Base-by-base conservation (phyloP, 2,329 filamentous ascomycete genomes). In the Nemania diffusa region DNA sequence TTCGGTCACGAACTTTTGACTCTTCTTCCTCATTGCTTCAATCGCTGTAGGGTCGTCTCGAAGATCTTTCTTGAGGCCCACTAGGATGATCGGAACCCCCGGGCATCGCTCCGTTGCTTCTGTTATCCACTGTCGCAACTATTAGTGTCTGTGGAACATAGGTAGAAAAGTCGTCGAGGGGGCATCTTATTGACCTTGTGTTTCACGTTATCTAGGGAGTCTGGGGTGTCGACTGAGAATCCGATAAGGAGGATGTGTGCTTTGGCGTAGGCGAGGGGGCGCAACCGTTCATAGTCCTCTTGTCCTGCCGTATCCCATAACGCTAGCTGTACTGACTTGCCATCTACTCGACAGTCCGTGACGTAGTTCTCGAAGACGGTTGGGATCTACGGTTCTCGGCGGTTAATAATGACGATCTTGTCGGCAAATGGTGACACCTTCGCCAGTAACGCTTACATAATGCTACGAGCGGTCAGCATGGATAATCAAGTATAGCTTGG, bases 331-430 rank as follows among this genome's bases (percentile, higher is more conserved):
- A 99, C 96, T n/a, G 93, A 97, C 80, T 97, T 97, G 77, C 96
- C 96, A 79, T 99, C 96, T 68, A 99, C 96, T 83, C 95, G 88
- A 82, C 96, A 99, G 83, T 99, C 96, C 74, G 96, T 99, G 72
- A 99, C 96, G 78, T 99, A 99, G 83, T 99, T 99, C 79, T 99
- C 96, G 81, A 99, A 99, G 42, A 99, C 96, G 53, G 96, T 99
- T 1, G 96, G 96, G 58, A 97, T 94, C 91, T 94, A 56, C 22
- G 9, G 48, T 34, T 42, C 50, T 57, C 79, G 57, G 62, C 62
- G 70, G 69, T 67, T 27, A 68, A 57, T 29, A 29, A 27, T 22
- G 24, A 56, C 57, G 53, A 20, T 55, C 13, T 46, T 15, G 27
- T 58, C 53, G 46, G 52, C 22, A 51, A 44, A 44, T 40, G 42